Conservation (phyloP, 176 grass and related monocot genomes). For the Lolium rigidum region DNA sequence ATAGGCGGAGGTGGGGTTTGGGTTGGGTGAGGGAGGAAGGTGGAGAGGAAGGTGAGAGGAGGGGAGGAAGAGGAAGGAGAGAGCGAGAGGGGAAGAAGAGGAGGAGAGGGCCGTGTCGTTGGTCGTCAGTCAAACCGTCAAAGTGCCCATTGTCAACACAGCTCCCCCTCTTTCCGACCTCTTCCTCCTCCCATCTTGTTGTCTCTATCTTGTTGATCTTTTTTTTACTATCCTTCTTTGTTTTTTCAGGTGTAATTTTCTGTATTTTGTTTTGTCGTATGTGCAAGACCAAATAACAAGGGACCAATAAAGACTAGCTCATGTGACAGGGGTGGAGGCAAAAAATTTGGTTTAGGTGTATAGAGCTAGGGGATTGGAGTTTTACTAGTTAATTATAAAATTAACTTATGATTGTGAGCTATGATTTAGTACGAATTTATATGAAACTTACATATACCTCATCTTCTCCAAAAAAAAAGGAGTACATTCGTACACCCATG, state of each 20-base stretch:
- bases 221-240: background rate
- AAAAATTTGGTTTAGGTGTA: too few relatives aligned
- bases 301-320: too few relatives aligned
- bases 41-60: background rate
- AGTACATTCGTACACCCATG: too few relatives aligned
- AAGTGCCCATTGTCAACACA: conserved; percentile 24
- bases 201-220: background rate
- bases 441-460: too few relatives aligned
- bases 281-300: too few relatives aligned
- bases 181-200: background rate
- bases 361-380: too few relatives aligned
- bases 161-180: background rate
- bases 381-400: too few relatives aligned
- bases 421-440: too few relatives aligned
- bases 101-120: conserved; percentile 5
- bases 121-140: conserved; percentile 18
- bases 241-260: background rate
- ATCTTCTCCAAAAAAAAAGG: too few relatives aligned
- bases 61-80: background rate
- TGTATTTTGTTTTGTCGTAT: background rate
- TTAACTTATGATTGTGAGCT: too few relatives aligned
- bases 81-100: background rate
- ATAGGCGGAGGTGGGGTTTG: conserved; percentile 32
- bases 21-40: background rate
- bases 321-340: too few relatives aligned